A percentile compares a stretch with the other conserved stretches of the same genome.
Evolutionary conservation across 2,329 filamentous ascomycete species (phyloP).

Genomic region (Ambrosiella beaveri): DNA sequence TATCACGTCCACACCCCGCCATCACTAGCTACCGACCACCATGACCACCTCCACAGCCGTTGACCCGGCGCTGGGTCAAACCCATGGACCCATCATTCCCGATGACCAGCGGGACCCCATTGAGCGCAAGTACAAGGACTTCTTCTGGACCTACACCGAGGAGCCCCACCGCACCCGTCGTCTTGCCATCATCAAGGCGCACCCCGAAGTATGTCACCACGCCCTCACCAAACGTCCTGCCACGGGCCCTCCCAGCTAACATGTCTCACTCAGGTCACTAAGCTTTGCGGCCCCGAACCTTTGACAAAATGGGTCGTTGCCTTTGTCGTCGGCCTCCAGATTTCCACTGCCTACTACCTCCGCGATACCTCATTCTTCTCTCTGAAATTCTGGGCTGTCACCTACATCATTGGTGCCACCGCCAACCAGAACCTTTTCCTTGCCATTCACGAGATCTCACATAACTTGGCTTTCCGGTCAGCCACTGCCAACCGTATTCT

Average conservation of each 20-base stretch:
- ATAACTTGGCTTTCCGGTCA: constrained; percentile 85
- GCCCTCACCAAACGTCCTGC: constrained; percentile 8
- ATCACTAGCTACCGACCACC: background rate
- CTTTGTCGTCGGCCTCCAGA: constrained; percentile 66
- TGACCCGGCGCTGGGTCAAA: constrained; percentile 4
- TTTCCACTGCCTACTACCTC: constrained; percentile 60
- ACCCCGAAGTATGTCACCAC: constrained; percentile 58
- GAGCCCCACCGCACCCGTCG: constrained; percentile 86
- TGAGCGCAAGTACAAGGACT: constrained; percentile 28
- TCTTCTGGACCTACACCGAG: constrained; percentile 99
- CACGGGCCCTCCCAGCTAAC: background rate
- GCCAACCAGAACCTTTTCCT: constrained; percentile 98
- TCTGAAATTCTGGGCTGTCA: constrained; percentile 68
- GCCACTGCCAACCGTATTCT: constrained; percentile 65
- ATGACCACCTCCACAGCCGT: constrained; percentile 1
- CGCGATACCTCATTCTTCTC: constrained; percentile 64
- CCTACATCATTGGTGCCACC: constrained; percentile 83
- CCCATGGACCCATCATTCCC: constrained; percentile 2
- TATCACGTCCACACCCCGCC: background rate
- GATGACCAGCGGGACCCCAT: constrained; percentile 10
- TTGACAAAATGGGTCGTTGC: constrained; percentile 87
- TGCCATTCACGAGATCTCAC: constrained; percentile 95
- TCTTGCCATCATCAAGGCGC: constrained; percentile 91
- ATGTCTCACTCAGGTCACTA: constrained; percentile 51
- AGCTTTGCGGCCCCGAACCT: constrained; percentile 90